Evolutionary conservation across 768 basidiomycete species (phyloP), one percentile per base, ranked within the genome.

Genomic region (Russula vinacea): DNA sequence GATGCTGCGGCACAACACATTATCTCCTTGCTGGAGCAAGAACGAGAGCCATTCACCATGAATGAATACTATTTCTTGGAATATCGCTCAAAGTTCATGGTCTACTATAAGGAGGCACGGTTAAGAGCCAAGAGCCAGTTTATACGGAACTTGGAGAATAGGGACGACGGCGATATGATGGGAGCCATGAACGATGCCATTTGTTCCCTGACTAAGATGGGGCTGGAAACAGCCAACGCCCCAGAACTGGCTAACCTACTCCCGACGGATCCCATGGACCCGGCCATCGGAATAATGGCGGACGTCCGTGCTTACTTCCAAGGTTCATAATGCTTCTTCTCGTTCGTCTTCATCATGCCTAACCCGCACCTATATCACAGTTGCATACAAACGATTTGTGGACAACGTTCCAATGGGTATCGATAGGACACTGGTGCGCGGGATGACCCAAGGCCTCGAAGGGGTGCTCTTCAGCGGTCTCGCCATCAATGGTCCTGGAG

Each of bases 241-340:
- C 73, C 73, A 2, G 81, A 83, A 56, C 60, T 89, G 0, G 67
- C 77, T 0, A 83, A 78, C 66, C 70, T 88, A 0, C 74, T 85
- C 10, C 79, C 81, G 0, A 58, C 75, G 0, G 85, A 88, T 59
- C 73, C 72, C 2, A 81, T 79, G 79, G 83, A 84, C 45, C 76
- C 80, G 0, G 84, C 84, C 0, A 66, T 89, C 7, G 69, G 71
- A 9, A 85, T 90, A 67, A 90, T 90, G 88, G 85, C 87, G 0
- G 81, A 85, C 53, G 85, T 88, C 4, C 77, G 85, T 6, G 87
- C 86, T 0, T 89, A 89, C 64, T 89, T 89, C 71, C 84, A 88
- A 81, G 88, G 89, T 88, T 68, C 11, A 65, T 62, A n/a, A 35
- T 49, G 39, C 53, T 9, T 51, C 26, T 39, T 53, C 11, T 26